Evolutionary conservation across 2,329 filamentous ascomycete species (phyloP).

Genomic region (Colletotrichum sublineola): DNA sequence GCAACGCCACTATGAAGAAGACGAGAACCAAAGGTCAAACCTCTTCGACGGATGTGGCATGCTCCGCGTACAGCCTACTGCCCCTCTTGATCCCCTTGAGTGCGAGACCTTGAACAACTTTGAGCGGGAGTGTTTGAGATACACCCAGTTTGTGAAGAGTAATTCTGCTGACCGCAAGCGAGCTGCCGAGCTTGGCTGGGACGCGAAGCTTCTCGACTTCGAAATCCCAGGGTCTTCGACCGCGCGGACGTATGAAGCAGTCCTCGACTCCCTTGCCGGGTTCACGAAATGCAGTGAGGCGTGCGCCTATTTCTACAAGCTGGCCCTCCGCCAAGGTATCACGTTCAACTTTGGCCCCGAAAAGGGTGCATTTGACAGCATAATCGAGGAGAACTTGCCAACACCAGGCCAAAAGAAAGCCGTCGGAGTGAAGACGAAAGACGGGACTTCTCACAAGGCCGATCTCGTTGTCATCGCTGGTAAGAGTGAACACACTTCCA

Average conservation of each 20-base stretch:
- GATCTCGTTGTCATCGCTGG: conserved; percentile 54
- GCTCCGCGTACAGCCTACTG: conserved; percentile 46
- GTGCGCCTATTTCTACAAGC: conserved; percentile 42
- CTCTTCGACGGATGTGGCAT: conserved; percentile 46
- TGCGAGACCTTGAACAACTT: conserved; percentile 46
- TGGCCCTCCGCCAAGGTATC: conserved; percentile 46
- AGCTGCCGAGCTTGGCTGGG: conserved; percentile 43
- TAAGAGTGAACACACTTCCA: conserved; percentile 48
- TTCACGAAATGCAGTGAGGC: conserved; percentile 45
- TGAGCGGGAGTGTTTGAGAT: conserved; percentile 45
- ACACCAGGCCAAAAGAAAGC: conserved; percentile 44
- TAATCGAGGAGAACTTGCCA: conserved; percentile 42
- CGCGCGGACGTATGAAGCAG: conserved; percentile 43
- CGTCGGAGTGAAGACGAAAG: conserved; percentile 55
- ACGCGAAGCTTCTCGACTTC: conserved; percentile 46
- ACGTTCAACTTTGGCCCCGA: conserved; percentile 47
- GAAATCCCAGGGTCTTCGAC: conserved; percentile 41
- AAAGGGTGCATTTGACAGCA: conserved; percentile 45
- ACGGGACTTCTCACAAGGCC: conserved; percentile 52
- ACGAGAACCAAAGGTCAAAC: conserved; percentile 20
- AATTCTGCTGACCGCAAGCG: conserved; percentile 41
- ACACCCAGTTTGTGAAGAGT: conserved; percentile 46
- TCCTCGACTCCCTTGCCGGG: conserved; percentile 45
- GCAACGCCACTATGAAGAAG: conserved; percentile 1
- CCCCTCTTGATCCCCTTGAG: conserved; percentile 43